Percentiles rank a stretch among this genome's conserved stretches.
phyloP scores from a whole-genome alignment of 2,329 filamentous ascomycete species.

The Trichoderma cornu-damae region DNA sequence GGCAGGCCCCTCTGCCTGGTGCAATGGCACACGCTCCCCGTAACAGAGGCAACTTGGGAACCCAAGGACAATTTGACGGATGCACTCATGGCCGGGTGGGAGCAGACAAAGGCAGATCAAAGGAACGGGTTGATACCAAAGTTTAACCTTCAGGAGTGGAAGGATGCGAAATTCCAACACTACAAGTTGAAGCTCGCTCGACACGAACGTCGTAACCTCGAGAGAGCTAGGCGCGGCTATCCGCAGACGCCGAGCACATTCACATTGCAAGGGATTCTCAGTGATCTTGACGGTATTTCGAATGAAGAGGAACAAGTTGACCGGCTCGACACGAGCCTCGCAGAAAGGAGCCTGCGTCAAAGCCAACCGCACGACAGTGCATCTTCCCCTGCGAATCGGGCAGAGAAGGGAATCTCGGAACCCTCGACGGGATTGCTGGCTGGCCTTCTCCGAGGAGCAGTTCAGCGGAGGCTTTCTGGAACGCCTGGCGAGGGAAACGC shows the following conservation, averaged over 20 bases:
- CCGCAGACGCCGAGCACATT: constrained; percentile 24
- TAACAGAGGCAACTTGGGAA: constrained; percentile 46
- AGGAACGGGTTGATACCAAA: constrained; percentile 29
- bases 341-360: neutral
- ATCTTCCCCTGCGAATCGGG: neutral
- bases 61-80: constrained; percentile 40
- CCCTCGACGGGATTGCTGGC: neutral
- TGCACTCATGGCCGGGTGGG: constrained; percentile 41
- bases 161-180: constrained; percentile 30
- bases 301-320: neutral
- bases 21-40: constrained; percentile 34
- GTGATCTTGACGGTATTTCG: no score
- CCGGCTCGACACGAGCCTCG: neutral
- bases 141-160: constrained; percentile 38
- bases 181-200: constrained; percentile 32
- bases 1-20: constrained; percentile 32
- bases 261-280: no score
- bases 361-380: neutral
- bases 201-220: constrained; percentile 41
- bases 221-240: constrained; percentile 37
- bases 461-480: neutral
- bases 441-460: neutral
- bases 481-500: neutral
- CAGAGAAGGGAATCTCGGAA: neutral
- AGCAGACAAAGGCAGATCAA: constrained; percentile 34